These are phyloP conservation scores for Reticulascus tulasneorum DNA, from an alignment of 2,329 filamentous ascomycete species.

Conservation along the genomic window DNA sequence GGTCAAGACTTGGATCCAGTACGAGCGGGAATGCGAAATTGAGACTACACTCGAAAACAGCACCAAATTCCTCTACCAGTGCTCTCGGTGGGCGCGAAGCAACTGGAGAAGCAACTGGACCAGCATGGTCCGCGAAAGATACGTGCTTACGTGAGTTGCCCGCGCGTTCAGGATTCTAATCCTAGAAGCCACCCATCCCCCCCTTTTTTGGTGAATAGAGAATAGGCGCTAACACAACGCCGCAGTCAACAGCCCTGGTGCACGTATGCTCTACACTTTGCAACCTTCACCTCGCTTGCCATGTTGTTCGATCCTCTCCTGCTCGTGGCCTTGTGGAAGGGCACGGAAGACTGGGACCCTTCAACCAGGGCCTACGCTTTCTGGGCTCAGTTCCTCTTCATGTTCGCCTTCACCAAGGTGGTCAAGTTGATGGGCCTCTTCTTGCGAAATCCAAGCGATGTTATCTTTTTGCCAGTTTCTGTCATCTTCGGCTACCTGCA, in stretches of 20 bases:
- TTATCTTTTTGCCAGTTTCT: slow-evolving; percentile 77
- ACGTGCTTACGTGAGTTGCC: slow-evolving; percentile 77
- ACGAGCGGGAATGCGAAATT: slow-evolving; percentile 84
- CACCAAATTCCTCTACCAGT: slow-evolving; percentile 86
- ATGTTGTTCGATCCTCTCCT: slow-evolving; percentile 73
- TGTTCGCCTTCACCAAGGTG: slow-evolving; percentile 80
- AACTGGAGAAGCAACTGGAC: slow-evolving; percentile 98
- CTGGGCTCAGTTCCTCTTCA: slow-evolving; percentile 64
- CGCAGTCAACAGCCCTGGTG: slow-evolving; percentile 85
- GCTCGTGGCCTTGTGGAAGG: slow-evolving; percentile 65
- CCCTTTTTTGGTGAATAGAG: slow-evolving; percentile 3
- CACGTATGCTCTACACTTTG: slow-evolving; percentile 87
- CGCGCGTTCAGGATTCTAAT: slow-evolving; percentile 1
- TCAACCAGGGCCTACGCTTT: slow-evolving; percentile 51
- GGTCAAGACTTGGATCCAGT: slow-evolving; percentile 95
- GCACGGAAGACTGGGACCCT: slow-evolving; percentile 57
- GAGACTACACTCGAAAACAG: slow-evolving; percentile 91
- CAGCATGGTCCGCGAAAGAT: slow-evolving; percentile 76
- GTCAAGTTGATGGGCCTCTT: slow-evolving; percentile 89
- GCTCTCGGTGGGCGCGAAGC: slow-evolving; percentile 90
- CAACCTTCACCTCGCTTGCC: slow-evolving; percentile 86
- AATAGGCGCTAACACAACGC: slow-evolving; percentile 8
- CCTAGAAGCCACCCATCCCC: neutral
- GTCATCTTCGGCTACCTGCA: slow-evolving; percentile 91
- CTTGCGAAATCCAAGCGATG: slow-evolving; percentile 75